Base-by-base conservation (phyloP, 2,329 filamentous ascomycete genomes). In the Cladosporium oxysporum region DNA sequence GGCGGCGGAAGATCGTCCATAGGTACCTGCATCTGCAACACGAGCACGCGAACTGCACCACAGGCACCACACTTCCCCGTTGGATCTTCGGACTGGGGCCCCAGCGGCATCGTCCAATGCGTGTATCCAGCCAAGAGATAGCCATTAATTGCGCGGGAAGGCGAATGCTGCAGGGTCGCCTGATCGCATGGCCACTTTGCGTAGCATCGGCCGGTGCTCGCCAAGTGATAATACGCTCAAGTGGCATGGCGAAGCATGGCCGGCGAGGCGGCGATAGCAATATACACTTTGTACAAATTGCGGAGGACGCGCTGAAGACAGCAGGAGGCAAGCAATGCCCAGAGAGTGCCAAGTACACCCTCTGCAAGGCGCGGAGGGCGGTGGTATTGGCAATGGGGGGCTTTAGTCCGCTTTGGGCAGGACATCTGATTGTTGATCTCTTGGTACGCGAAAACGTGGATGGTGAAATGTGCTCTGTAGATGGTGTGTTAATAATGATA, bases 321-420 rank as follows among this genome's bases (percentile, higher is more conserved):
- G 60, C 47, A 62, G 60, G 60, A 37, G 60, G 47, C 47, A 53
- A 62, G 33, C 49, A 53, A 53, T 55, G 60, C 60, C 60, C 47
- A 53, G 49, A 23, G 23, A 29, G 21, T 52, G 60, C 60, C 60
- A 62, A 62, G 60, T 49, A 44, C n/a, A 16, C 21, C 47, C 35
- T 29, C 58, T 11, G 58, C 58, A 61, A 61, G 41, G 58, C 58
- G 58, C 31, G 41, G 58, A 61, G 23, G n/a, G 58, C 5, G 58
- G 58, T 61, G 58, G 37, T 44, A 61, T 49, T 61, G 55, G 33
- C 33, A 41, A 2, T 12, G 31, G 31, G 26, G 26, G 21, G 31
- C 8, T 23, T 18, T 62, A 53, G 29, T 41, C 60, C 49, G 23
- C 23, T 62, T 41, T 14, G 23, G 49, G 60, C 49, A 62, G 49